A percentile compares a stretch with the other conserved stretches of the same genome.
Conservation (phyloP, 2,329 filamentous ascomycete genomes). For the Sclerotinia trifoliorum region DNA sequence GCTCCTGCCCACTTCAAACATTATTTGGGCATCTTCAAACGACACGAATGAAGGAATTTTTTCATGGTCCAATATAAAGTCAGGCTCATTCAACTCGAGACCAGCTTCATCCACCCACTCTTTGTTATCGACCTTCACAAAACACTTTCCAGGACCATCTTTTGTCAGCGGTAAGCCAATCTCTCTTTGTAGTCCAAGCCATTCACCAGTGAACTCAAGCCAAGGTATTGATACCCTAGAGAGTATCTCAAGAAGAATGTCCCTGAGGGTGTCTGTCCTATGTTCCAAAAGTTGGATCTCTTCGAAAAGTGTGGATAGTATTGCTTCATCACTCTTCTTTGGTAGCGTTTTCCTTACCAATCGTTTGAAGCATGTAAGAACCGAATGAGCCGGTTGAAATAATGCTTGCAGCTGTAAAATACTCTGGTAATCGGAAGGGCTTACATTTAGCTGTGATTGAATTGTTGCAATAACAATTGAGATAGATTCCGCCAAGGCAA, state of each 20-base stretch:
- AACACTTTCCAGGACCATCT: slow-evolving; percentile 51
- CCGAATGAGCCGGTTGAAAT: slow-evolving; percentile 37
- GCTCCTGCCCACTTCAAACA: slow-evolving; percentile 80
- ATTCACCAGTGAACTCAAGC: slow-evolving; percentile 66
- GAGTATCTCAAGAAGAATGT: slow-evolving; percentile 66
- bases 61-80: slow-evolving; percentile 62
- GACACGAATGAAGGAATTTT: slow-evolving; percentile 72
- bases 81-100: slow-evolving; percentile 54
- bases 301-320: slow-evolving; percentile 61
- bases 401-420: slow-evolving; percentile 39
- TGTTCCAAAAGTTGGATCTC: slow-evolving; percentile 64
- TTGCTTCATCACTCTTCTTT: slow-evolving; percentile 55
- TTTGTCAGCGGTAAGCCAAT: slow-evolving; percentile 53
- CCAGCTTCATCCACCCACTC: slow-evolving; percentile 58
- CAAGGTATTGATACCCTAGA: slow-evolving; percentile 62
- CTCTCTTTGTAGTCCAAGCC: slow-evolving; percentile 68
- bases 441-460: slow-evolving; percentile 36
- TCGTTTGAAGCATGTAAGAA: slow-evolving; percentile 38
- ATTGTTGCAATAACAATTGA: slow-evolving; percentile 40
- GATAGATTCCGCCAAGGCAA: slow-evolving; percentile 43
- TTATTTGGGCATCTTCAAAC: slow-evolving; percentile 62
- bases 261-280: slow-evolving; percentile 58
- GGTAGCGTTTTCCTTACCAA: slow-evolving; percentile 34
- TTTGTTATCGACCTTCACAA: slow-evolving; percentile 58
- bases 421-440: slow-evolving; percentile 33